Conservation (phyloP, 148 eudicot genomes). For the Rheum nobile region DNA sequence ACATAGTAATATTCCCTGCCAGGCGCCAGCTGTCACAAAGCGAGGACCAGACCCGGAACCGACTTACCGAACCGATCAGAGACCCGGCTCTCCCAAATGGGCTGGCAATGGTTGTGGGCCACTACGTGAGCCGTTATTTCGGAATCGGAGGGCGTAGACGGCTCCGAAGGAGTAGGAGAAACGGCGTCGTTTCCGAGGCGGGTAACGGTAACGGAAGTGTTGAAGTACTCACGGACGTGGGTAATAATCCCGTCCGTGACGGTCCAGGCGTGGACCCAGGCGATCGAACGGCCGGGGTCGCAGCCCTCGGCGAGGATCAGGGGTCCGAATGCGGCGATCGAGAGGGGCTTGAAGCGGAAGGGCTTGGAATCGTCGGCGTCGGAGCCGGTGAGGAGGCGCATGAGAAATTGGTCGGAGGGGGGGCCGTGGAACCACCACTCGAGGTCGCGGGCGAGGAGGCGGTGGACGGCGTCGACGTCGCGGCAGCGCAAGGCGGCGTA, state of each 20-base stretch:
- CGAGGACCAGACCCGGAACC: constrained; percentile 19
- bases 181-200: constrained; percentile 12
- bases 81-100: constrained; percentile 17
- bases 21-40: not conserved
- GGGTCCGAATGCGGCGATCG: constrained; percentile 37
- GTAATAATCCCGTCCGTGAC: constrained; percentile 39
- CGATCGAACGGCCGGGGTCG: constrained; percentile 35
- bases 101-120: constrained; percentile 8
- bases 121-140: not conserved
- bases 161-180: not conserved
- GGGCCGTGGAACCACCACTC: constrained; percentile 92
- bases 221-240: constrained; percentile 56
- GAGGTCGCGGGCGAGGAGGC: constrained; percentile 44
- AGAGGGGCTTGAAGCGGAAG: constrained; percentile 32
- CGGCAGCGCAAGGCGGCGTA: constrained; percentile 49
- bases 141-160: constrained; percentile 6
- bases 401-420: constrained; percentile 57
- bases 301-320: constrained; percentile 54
- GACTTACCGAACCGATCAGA: constrained; percentile 17
- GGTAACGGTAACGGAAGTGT: constrained; percentile 71
- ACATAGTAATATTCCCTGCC: not conserved
- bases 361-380: not conserved
- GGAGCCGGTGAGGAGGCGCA: constrained; percentile 53
- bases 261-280: constrained; percentile 83
- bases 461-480: constrained; percentile 39